Conservation (phyloP, 192 early-diverging fungal species). For the Dimargaris cristalligena region DNA sequence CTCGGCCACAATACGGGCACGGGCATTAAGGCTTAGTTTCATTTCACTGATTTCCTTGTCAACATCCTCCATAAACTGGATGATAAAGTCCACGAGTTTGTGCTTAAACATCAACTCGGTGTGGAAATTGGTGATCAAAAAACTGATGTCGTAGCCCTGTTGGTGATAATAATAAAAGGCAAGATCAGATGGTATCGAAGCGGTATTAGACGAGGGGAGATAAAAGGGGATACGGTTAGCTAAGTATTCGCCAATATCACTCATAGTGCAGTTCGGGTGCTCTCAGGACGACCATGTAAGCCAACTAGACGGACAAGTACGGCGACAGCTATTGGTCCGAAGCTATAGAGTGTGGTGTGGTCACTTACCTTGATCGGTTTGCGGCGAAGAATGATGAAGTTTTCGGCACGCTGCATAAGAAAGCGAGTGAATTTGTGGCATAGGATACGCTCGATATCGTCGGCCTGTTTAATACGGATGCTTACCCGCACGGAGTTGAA, state of each 20-base stretch:
- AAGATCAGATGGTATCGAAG: too few relatives aligned
- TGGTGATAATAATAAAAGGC: not conserved
- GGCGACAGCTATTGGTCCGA: too few relatives aligned
- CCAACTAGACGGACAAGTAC: too few relatives aligned
- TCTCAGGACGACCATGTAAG: too few relatives aligned
- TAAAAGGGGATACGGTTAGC: too few relatives aligned
- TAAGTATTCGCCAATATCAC: too few relatives aligned
- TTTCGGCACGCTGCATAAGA: slow-evolving; percentile 91
- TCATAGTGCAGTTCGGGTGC: too few relatives aligned
- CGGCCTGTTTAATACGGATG: slow-evolving; percentile 95
- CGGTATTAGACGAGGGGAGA: too few relatives aligned
- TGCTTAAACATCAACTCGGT: slow-evolving; percentile 98
- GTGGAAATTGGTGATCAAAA: slow-evolving; percentile 93
- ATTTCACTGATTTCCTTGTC: slow-evolving; percentile 99
- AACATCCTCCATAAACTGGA: slow-evolving; percentile 99
- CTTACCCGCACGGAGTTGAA: slow-evolving; percentile 88
- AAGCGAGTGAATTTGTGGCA: slow-evolving; percentile 97
- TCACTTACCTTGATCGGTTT: slow-evolving; percentile 64
- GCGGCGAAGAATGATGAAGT: slow-evolving; percentile 81
- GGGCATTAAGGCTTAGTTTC: slow-evolving; percentile 86
- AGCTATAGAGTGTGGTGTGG: too few relatives aligned
- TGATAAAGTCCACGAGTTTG: slow-evolving; percentile 97
- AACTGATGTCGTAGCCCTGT: slow-evolving; percentile 92
- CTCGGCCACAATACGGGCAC: slow-evolving; percentile 81
- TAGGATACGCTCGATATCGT: slow-evolving; percentile 88